Conservation (phyloP, 352 stramenopile species). For the Halophytophthora batemanensis region DNA sequence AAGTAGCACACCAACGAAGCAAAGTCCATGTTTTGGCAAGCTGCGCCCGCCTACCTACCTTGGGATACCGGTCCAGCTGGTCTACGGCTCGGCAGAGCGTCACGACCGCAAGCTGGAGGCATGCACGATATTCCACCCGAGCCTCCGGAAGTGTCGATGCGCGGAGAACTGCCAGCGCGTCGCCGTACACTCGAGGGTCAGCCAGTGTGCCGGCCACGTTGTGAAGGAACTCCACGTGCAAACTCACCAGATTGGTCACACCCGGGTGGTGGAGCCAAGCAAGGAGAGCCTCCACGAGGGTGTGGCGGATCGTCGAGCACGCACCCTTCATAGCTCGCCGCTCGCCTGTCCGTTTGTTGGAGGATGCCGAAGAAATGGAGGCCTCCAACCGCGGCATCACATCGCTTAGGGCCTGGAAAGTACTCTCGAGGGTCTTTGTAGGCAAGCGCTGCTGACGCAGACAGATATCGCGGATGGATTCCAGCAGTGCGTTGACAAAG, state of each 20-base stretch:
- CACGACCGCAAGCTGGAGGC: slow-evolving; percentile 27
- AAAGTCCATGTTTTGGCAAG: too few relatives aligned
- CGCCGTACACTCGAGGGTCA: slow-evolving; percentile 67
- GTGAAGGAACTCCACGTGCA: slow-evolving; percentile 46
- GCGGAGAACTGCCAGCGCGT: slow-evolving; percentile 45
- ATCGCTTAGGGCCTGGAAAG: slow-evolving; percentile 33
- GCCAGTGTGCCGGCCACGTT: slow-evolving; percentile 62
- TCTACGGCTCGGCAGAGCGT: slow-evolving; percentile 46
- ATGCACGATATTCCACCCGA: slow-evolving; percentile 22
- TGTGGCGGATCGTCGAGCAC: slow-evolving; percentile 57
- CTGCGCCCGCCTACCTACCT: too few relatives aligned
- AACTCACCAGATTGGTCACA: slow-evolving; percentile 21
- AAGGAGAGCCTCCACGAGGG: slow-evolving; percentile 62
- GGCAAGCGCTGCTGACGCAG: slow-evolving; percentile 35
- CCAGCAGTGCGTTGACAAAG: slow-evolving; percentile 43
- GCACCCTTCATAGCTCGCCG: slow-evolving; percentile 40
- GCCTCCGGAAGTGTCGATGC: slow-evolving; percentile 25
- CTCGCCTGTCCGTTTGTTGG: slow-evolving; percentile 30
- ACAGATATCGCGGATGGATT: slow-evolving; percentile 54
- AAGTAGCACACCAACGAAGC: too few relatives aligned
- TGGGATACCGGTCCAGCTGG: slow-evolving; percentile 73
- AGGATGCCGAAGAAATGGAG: slow-evolving; percentile 7
- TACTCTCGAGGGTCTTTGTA: slow-evolving; percentile 20
- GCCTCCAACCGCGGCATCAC: slow-evolving; percentile 70
- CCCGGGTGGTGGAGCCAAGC: slow-evolving; percentile 61